Evolutionary conservation across 1,139 yeast species (phyloP).

Genomic region (Saccharomyces hybrid): DNA sequence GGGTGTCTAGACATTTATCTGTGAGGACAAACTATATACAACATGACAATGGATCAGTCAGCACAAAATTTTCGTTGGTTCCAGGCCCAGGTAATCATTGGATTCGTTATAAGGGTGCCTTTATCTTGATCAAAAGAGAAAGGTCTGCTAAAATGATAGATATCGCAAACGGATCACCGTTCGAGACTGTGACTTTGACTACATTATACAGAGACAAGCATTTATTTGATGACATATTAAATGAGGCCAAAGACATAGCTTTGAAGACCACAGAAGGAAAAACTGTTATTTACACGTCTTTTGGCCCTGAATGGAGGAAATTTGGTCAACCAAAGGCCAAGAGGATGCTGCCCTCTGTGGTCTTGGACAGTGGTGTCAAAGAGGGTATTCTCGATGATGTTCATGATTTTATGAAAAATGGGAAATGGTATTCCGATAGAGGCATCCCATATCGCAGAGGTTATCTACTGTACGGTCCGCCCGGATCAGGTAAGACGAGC

Average conservation of each 20-base stretch:
- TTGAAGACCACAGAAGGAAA: constrained; percentile 83
- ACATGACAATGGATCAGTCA: constrained; percentile 88
- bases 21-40: constrained; percentile 84
- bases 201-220: constrained; percentile 77
- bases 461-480: constrained; percentile 90
- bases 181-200: constrained; percentile 88
- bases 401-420: constrained; percentile 66
- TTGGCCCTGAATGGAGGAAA: constrained; percentile 99
- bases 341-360: constrained; percentile 76
- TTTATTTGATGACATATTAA: constrained; percentile 62
- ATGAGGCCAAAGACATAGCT: constrained; percentile 81
- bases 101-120: constrained; percentile 78
- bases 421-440: constrained; percentile 88
- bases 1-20: constrained; percentile 76
- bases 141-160: constrained; percentile 85
- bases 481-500: constrained; percentile 95
- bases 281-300: constrained; percentile 86
- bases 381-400: constrained; percentile 65
- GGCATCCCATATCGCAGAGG: constrained; percentile 98
- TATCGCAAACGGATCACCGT: constrained; percentile 86
- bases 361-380: constrained; percentile 68
- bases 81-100: constrained; percentile 97
- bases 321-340: constrained; percentile 94
- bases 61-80: constrained; percentile 83
- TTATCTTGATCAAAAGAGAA: constrained; percentile 81